Base-by-base conservation (phyloP, 2,329 filamentous ascomycete genomes). In the Paraconiothyrium brasiliense region DNA sequence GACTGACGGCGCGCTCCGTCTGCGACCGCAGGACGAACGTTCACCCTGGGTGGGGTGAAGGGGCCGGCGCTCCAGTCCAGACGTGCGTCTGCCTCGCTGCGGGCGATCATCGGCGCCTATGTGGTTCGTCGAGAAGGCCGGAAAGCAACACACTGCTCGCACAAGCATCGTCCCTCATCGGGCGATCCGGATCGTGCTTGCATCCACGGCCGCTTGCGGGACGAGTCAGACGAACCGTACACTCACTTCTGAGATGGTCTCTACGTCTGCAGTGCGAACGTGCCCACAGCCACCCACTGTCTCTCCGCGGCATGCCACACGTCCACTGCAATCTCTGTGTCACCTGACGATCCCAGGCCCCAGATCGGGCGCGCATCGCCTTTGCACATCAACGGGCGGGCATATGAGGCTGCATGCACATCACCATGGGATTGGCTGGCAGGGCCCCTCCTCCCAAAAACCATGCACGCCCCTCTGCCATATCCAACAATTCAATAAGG, bases 391-490 rank as follows among this genome's bases (percentile, higher is more conserved):
- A 48, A 48, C 46, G 46, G 46, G 46, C 46, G 46, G 24, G 30
- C 46, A 48, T 32, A 48, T 32, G 22, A 48, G 22, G 46, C 46
- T 48, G 46, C 46, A 48, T 48, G 46, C 46, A 48, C 46, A 30
- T 16, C 11, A 5, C 46, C 20, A 16, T 54, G 20, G n/a, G 11
- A 32, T 30, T 22, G 51, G 37, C 20, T 6, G 48, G 7, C 16
- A 11, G 14, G 11, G 22, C 48, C 30, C 46, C 11, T 30, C n/a
- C 10, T 16, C 44, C 44, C 41, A 11, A 44, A 22, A 20, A 20
- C 24, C 46, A 32, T 48, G 24, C 24, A 48, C 3, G 22, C 46
- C 41, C 41, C 20, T 30, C 27, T 30, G 27, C 27, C 6, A 1
- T 44, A 44, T 48, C 46, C 46, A 48, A 50, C 47, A 35, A 11